Conservation (phyloP, 768 basidiomycete species). For the Kwoniella sp. region DNA sequence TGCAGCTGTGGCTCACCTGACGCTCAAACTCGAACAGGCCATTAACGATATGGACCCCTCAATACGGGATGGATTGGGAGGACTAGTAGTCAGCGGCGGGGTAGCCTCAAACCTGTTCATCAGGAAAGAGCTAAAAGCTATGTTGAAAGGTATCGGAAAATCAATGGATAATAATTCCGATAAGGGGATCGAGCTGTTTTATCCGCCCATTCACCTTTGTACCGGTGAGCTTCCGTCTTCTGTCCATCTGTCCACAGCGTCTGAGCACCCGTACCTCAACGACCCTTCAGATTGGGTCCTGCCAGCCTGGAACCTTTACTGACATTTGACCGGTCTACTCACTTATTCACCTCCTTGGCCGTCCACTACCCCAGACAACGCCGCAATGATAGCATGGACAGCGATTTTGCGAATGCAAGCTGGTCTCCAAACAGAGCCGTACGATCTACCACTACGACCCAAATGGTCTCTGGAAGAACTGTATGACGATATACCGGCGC, state of each 20-base stretch:
- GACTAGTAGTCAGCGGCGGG: conserved; percentile 85
- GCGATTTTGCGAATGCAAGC: conserved; percentile 76
- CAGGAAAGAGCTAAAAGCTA: conserved; percentile 34
- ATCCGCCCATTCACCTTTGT: conserved; percentile 76
- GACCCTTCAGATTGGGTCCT: too few relatives aligned
- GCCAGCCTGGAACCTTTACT: too few relatives aligned
- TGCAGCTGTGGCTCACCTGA: conserved; percentile 71
- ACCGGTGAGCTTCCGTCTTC: conserved; percentile 65
- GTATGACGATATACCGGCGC: conserved; percentile 33
- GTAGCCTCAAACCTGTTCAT: conserved; percentile 84
- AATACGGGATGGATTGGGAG: conserved; percentile 31
- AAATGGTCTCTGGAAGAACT: conserved; percentile 79
- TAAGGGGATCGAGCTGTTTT: conserved; percentile 60
- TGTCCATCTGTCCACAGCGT: too few relatives aligned
- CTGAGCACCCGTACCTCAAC: too few relatives aligned
- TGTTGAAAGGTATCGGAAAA: conserved; percentile 21
- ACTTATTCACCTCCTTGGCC: conserved; percentile 3
- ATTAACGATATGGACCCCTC: conserved; percentile 39
- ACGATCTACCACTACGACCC: conserved; percentile 64
- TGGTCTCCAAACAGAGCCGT: conserved; percentile 64
- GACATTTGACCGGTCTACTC: too few relatives aligned
- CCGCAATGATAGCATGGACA: conserved; percentile 95
- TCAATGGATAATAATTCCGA: not conserved
- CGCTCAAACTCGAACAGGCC: conserved; percentile 69
- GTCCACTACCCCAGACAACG: conserved; percentile 90